These are phyloP conservation scores for Geum urbanum DNA, from an alignment of 306 rosid genomes.

Conservation along the genomic window DNA sequence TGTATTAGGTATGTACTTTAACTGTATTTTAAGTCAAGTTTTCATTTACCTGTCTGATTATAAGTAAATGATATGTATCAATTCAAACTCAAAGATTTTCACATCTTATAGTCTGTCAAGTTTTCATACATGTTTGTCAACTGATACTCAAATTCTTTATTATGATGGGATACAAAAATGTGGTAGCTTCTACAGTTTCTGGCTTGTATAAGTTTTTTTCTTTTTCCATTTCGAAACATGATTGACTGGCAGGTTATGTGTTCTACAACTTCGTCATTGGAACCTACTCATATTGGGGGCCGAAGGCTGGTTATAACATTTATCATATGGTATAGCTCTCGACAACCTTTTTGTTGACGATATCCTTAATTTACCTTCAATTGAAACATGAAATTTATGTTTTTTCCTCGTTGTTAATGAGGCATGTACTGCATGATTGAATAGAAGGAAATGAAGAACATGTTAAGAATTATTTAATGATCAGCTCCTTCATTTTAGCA, in stretches of 20 bases:
- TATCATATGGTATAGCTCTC: constrained; percentile 67
- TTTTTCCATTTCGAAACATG: not conserved
- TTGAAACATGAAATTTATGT: constrained; percentile 18
- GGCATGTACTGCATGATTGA: not conserved
- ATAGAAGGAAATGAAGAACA: not conserved
- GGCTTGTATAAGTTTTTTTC: not conserved
- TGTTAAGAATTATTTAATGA: not conserved
- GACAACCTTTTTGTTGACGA: constrained; percentile 2
- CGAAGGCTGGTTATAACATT: constrained; percentile 88
- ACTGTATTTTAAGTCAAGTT: constrained; percentile 15
- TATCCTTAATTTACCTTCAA: not conserved
- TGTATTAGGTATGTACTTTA: constrained; percentile 56
- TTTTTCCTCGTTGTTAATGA: constrained; percentile 5
- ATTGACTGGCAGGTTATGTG: constrained; percentile 67
- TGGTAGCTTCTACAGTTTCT: not conserved
- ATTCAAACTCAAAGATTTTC: not conserved
- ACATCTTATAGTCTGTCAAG: not conserved
- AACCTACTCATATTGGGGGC: constrained; percentile 97
- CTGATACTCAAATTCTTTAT: not conserved
- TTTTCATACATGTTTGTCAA: not conserved
- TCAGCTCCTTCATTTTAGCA: not conserved
- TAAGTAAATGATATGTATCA: not conserved
- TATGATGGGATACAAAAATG: not conserved
- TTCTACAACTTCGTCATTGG: constrained; percentile 86
- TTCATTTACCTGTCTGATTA: constrained; percentile 1